Percentiles rank a stretch among this genome's conserved stretches.
These are phyloP conservation scores for Rhizopogon vulgaris DNA, from an alignment of 768 basidiomycete species.

Conservation along the genomic window DNA sequence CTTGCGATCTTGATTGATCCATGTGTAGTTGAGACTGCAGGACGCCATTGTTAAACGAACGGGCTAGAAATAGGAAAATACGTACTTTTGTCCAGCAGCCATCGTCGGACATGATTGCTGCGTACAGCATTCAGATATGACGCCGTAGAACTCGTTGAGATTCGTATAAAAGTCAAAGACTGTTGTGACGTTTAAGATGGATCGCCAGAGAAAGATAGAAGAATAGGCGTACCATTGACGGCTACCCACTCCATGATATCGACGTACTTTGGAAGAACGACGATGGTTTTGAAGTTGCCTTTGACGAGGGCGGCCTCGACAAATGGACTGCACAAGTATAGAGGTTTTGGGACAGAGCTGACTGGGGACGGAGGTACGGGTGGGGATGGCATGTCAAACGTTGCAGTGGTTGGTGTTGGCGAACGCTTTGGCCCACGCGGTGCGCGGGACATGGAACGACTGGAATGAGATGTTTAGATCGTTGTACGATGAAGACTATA, in stretches of 20 bases:
- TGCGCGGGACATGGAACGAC: slow-evolving; percentile 70
- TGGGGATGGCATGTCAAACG: slow-evolving; percentile 42
- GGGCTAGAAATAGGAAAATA: slow-evolving; percentile 7
- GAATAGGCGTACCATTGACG: slow-evolving; percentile 67
- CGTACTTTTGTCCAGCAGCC: slow-evolving; percentile 83
- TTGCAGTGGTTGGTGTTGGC: slow-evolving; percentile 67
- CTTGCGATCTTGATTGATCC: slow-evolving; percentile 90
- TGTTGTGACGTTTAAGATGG: slow-evolving; percentile 23
- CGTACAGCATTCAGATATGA: slow-evolving; percentile 90
- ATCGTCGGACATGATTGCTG: slow-evolving; percentile 86
- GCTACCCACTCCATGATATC: slow-evolving; percentile 98
- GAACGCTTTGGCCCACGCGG: slow-evolving; percentile 68
- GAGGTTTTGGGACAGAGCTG: slow-evolving; percentile 41
- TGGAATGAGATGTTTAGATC: slow-evolving; percentile 20
- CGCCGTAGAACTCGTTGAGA: slow-evolving; percentile 94
- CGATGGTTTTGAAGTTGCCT: slow-evolving; percentile 98
- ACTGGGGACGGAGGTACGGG: slow-evolving; percentile 36
- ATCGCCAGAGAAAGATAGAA: no score
- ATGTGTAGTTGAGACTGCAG: slow-evolving; percentile 82
- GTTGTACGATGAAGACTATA: background rate
- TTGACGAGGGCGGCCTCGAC: slow-evolving; percentile 94
- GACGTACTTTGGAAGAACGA: slow-evolving; percentile 91
- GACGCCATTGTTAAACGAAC: background rate
- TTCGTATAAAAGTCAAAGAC: slow-evolving; percentile 98
- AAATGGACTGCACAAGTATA: slow-evolving; percentile 92